phyloP scores from a whole-genome alignment of 1,284 basidiomycete species.

The Nidula niveotomentosa region DNA sequence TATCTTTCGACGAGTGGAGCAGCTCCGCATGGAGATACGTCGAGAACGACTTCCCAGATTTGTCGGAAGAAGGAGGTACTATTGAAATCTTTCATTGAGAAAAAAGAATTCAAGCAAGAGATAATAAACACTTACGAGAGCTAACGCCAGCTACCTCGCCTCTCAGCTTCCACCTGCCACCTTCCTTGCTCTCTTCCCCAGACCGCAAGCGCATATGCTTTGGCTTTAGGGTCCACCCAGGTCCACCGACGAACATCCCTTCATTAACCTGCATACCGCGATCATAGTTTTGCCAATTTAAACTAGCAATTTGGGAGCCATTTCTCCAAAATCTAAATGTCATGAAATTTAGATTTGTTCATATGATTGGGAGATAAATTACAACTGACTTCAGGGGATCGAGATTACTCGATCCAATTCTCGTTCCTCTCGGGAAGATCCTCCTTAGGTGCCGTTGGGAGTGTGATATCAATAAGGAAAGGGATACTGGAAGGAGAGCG shows the following conservation, averaged over 20 bases:
- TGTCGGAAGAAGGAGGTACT: slow-evolving; percentile 42
- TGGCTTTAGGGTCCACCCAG: slow-evolving; percentile 58
- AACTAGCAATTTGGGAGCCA: slow-evolving; percentile 59
- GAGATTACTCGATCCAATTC: slow-evolving; percentile 55
- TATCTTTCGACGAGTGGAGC: slow-evolving; percentile 32
- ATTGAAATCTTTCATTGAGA: neutral
- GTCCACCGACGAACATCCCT: slow-evolving; percentile 59
- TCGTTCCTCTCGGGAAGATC: slow-evolving; percentile 58
- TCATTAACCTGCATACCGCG: slow-evolving; percentile 57
- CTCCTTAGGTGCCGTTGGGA: slow-evolving; percentile 47
- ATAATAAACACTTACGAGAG: slow-evolving; percentile 34
- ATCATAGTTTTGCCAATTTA: slow-evolving; percentile 67
- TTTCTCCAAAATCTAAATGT: slow-evolving; percentile 45
- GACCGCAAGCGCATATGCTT: slow-evolving; percentile 22
- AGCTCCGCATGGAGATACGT: slow-evolving; percentile 43
- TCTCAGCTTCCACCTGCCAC: slow-evolving; percentile 23
- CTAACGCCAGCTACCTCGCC: slow-evolving; percentile 47
- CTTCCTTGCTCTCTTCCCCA: slow-evolving; percentile 2
- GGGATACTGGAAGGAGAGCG: slow-evolving; percentile 36
- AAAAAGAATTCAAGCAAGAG: neutral
- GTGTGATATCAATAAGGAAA: slow-evolving; percentile 36
- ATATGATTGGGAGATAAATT: neutral
- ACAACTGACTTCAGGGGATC: slow-evolving; percentile 33
- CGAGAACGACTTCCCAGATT: slow-evolving; percentile 29
- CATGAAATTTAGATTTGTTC: neutral